Conservation (phyloP, 208 protist species). For the Wallacemonas rigidus region DNA sequence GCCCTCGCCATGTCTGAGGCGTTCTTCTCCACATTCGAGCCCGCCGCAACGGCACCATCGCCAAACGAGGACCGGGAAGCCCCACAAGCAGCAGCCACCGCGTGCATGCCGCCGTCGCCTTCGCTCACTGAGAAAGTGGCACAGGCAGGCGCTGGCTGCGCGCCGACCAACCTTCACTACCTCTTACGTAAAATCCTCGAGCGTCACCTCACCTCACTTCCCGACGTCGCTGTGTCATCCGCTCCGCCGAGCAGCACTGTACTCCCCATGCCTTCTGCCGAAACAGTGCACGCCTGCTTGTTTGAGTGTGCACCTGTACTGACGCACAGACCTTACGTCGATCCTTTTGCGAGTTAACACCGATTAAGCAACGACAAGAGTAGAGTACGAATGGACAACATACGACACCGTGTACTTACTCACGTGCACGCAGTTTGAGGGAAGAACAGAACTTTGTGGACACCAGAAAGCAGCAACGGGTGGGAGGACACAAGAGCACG, state of each 20-base stretch:
- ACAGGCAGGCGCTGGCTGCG: conserved; percentile 38
- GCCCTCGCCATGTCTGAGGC: conserved; percentile 45
- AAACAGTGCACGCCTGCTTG: conserved; percentile 21
- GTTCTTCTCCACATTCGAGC: conserved; percentile 65
- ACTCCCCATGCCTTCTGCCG: conserved; percentile 9
- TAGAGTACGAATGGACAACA: too few species aligned
- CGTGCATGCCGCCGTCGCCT: neutral
- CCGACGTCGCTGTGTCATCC: neutral
- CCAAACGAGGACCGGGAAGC: too few species aligned
- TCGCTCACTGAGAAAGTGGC: conserved; percentile 33
- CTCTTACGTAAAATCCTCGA: conserved; percentile 73
- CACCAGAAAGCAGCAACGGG: neutral
- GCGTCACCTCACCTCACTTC: conserved; percentile 8
- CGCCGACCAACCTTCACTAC: conserved; percentile 50
- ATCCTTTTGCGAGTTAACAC: conserved; percentile 1
- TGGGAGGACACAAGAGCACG: neutral
- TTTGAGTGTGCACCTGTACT: conserved; percentile 26
- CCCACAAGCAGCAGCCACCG: too few species aligned
- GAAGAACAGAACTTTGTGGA: too few species aligned
- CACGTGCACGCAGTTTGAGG: too few species aligned
- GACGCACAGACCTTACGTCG: conserved; percentile 16
- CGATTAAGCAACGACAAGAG: too few species aligned
- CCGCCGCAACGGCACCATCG: neutral
- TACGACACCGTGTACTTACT: too few species aligned
- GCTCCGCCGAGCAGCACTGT: neutral